phyloP scores from a whole-genome alignment of 176 grass and related monocot species.

The Oropetium thomaeum region DNA sequence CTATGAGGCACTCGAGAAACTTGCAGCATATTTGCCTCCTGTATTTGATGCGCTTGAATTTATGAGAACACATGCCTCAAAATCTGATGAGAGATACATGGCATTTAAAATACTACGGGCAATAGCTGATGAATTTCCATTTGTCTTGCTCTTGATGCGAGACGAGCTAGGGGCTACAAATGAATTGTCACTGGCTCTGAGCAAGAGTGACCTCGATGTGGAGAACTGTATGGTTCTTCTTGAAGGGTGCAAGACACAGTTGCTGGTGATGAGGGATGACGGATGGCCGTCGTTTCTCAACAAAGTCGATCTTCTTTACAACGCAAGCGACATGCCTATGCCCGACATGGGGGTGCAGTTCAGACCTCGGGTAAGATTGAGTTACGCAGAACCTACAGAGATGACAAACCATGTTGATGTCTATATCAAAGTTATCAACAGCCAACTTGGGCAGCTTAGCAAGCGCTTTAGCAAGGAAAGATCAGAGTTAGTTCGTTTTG shows the following conservation, averaged over 20 bases:
- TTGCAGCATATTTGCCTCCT: constrained; percentile 4
- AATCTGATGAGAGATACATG: background rate
- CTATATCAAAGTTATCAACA: constrained; percentile 27
- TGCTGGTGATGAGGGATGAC: constrained; percentile 21
- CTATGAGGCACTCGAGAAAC: constrained; percentile 19
- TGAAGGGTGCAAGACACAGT: constrained; percentile 2
- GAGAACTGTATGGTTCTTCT: constrained; percentile 22
- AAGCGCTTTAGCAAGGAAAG: constrained; percentile 17
- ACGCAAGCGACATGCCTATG: background rate
- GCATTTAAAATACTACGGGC: constrained; percentile 20
- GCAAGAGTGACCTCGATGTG: background rate
- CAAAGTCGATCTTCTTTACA: constrained; percentile 6
- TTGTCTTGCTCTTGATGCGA: constrained; percentile 28
- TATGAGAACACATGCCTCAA: background rate
- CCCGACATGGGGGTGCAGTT: background rate
- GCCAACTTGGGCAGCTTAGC: constrained; percentile 4
- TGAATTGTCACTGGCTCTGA: constrained; percentile 31
- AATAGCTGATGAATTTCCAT: constrained; percentile 6
- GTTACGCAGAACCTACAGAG: background rate
- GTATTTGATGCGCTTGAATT: constrained; percentile 18
- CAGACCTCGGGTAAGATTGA: background rate
- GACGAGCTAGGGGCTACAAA: constrained; percentile 26
- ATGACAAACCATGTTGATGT: constrained; percentile 11
- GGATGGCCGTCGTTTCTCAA: constrained; percentile 30
- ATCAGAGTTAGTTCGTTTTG: background rate